A percentile compares a stretch with the other conserved stretches of the same genome.
Conservation (phyloP, 768 basidiomycete genomes). For the Strobilomyces dryophilus region DNA sequence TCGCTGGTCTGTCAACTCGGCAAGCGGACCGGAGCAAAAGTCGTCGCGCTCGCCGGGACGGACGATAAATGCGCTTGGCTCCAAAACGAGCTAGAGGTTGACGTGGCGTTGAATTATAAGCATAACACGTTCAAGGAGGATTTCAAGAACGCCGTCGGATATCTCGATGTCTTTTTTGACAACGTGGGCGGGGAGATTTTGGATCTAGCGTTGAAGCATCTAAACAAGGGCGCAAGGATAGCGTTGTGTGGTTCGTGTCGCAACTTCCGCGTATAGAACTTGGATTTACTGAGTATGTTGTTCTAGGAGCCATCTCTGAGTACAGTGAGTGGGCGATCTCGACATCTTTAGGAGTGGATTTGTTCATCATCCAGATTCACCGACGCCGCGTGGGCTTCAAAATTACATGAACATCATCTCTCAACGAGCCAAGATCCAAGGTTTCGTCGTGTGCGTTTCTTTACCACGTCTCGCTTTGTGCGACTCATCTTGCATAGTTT, state of each 20-base stretch:
- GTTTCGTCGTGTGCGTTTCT: conserved; percentile 71
- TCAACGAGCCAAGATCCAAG: conserved; percentile 75
- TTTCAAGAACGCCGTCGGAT: conserved; percentile 66
- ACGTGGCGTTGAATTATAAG: conserved; percentile 87
- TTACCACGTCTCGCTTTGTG: too few species aligned
- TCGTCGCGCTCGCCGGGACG: conserved; percentile 85
- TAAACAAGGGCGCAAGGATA: conserved; percentile 77
- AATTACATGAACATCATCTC: conserved; percentile 68
- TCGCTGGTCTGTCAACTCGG: conserved; percentile 80
- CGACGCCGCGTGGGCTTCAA: conserved; percentile 60
- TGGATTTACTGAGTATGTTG: conserved; percentile 2
- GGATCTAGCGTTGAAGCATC: conserved; percentile 66
- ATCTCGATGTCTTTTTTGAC: conserved; percentile 83
- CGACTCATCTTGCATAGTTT: conserved; percentile 41
- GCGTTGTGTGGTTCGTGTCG: conserved; percentile 66
- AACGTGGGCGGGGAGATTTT: conserved; percentile 82
- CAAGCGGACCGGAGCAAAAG: conserved; percentile 72
- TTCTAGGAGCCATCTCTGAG: conserved; percentile 73
- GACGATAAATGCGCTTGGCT: conserved; percentile 84
- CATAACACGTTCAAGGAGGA: conserved; percentile 63
- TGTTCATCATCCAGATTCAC: conserved; percentile 39
- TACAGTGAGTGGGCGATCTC: conserved; percentile 56
- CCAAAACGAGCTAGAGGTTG: conserved; percentile 77
- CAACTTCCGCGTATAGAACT: not conserved
- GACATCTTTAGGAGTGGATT: not conserved